Conservation (phyloP, 2,329 filamentous ascomycete species). For the Bipolaris cookei region DNA sequence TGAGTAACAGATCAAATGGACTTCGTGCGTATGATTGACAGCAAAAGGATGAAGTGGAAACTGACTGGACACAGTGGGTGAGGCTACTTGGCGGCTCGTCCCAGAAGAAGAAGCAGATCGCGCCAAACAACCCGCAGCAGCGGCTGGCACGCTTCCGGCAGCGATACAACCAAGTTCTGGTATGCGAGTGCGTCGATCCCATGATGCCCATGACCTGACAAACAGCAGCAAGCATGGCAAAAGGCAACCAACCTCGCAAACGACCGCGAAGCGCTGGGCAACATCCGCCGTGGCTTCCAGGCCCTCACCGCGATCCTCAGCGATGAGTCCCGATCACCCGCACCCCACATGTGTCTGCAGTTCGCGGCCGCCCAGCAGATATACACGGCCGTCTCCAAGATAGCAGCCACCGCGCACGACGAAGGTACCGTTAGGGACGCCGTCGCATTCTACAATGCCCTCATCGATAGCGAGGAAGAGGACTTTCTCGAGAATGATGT, state of each 20-base stretch:
- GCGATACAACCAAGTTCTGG: conserved; percentile 65
- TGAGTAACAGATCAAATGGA: conserved; percentile 33
- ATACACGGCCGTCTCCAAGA: conserved; percentile 87
- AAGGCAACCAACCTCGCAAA: conserved; percentile 58
- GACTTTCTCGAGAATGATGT: conserved; percentile 85
- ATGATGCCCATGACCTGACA: conserved; percentile 19
- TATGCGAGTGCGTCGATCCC: conserved; percentile 29
- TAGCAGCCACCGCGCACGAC: conserved; percentile 83
- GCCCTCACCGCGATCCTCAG: conserved; percentile 72
- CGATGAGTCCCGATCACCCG: conserved; percentile 86
- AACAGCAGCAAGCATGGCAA: conserved; percentile 64
- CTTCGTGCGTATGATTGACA: conserved; percentile 26
- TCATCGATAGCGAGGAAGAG: conserved; percentile 96
- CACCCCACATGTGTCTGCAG: conserved; percentile 88
- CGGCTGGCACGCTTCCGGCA: conserved; percentile 67
- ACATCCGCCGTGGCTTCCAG: conserved; percentile 61
- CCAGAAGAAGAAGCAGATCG: conserved; percentile 59
- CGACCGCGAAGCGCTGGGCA: conserved; percentile 58
- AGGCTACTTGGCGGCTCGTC: conserved; percentile 65
- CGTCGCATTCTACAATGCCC: conserved; percentile 83
- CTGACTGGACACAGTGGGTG: conserved; percentile 58
- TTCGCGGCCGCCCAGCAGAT: conserved; percentile 87
- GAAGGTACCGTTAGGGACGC: conserved; percentile 85
- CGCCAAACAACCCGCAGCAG: conserved; percentile 63
- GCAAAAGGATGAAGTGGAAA: conserved; percentile 1